Evolutionary conservation across 1,139 yeast species (phyloP), one percentile per base, ranked within the genome.

Genomic region (Saccharomyces hybrid): DNA sequence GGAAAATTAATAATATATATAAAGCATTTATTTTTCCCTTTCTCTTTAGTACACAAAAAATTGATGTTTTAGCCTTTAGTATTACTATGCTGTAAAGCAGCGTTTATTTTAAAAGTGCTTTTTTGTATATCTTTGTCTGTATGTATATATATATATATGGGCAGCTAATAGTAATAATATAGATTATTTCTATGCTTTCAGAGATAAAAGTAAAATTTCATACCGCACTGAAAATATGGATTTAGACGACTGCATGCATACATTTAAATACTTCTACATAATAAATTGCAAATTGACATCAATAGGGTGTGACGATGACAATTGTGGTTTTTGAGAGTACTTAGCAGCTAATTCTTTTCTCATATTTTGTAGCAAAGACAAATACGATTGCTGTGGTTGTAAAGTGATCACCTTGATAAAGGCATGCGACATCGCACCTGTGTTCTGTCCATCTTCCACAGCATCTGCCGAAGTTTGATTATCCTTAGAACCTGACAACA

Each of bases 381-480:
- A 70, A 68, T 86, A 91, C 31, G 86, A 77, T 73, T 90, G 96
- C 63, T 82, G 78, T 4, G 91, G 88, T 65, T 81, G 79, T 55
- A 77, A 76, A 38, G 76, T 69, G 75, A 91, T 74, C 26, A 87
- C 95, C 58, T 80, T 78, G 57, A 89, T 81, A 66, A 91, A 90
- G 0, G 97, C 87, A 78, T 85, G 89, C 51, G 96, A 86, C 96
- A 91, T 88, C 25, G 98, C 98, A 56, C 98, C 98, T 0, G 96
- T 89, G 47, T 87, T 83, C 47, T 73, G 73, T 27, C 96, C 96
- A 51, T 81, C 83, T 66, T 86, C 91, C 28, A 75, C 75, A 0
- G 97, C 87, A 69, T 89, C 96, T 5, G 96, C 96, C 56, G 73
- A 67, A 0, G 84, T 80, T 66, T 84, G 97, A 56, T 84, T 82